Evolutionary conservation across 805 yeast species (phyloP).

Genomic region (Lachancea dasiensis): DNA sequence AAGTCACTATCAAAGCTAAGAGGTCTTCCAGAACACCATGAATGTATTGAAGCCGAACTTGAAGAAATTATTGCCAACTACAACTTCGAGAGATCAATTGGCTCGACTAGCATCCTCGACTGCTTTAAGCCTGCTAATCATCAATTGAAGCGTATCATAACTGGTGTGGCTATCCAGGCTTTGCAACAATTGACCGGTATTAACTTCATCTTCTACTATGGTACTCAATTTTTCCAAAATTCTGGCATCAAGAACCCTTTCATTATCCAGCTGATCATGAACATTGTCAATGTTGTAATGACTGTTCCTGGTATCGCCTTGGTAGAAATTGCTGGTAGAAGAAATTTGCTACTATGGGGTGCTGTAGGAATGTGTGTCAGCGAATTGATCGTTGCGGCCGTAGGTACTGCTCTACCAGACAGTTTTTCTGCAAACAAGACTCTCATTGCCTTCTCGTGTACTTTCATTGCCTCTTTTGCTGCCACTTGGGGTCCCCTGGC

Average conservation of each 20-base stretch:
- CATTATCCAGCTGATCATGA: conserved; percentile 54
- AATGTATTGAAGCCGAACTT: conserved; percentile 51
- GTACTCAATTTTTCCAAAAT: conserved; percentile 55
- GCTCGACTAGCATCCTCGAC: conserved; percentile 61
- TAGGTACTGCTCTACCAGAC: conserved; percentile 46
- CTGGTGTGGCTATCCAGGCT: conserved; percentile 54
- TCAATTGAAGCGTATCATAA: conserved; percentile 39
- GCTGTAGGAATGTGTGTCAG: conserved; percentile 45
- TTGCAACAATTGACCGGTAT: conserved; percentile 66
- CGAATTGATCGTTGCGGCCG: conserved; percentile 47
- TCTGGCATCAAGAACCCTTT: conserved; percentile 57
- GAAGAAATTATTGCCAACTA: conserved; percentile 54
- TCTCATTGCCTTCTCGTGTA: conserved; percentile 44
- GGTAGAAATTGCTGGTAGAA: conserved; percentile 52
- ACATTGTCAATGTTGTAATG: conserved; percentile 55
- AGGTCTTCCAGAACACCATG: conserved; percentile 47
- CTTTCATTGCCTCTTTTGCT: conserved; percentile 67
- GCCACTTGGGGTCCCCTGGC: conserved; percentile 73
- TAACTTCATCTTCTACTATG: conserved; percentile 64
- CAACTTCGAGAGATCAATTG: conserved; percentile 54
- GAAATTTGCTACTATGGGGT: conserved; percentile 44
- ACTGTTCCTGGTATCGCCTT: conserved; percentile 46
- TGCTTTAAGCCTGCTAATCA: conserved; percentile 50
- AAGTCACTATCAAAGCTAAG: conserved; percentile 52
- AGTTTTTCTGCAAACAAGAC: conserved; percentile 29